Evolutionary conservation across 768 basidiomycete species (phyloP).

Genomic region (Pluteus cervinus): DNA sequence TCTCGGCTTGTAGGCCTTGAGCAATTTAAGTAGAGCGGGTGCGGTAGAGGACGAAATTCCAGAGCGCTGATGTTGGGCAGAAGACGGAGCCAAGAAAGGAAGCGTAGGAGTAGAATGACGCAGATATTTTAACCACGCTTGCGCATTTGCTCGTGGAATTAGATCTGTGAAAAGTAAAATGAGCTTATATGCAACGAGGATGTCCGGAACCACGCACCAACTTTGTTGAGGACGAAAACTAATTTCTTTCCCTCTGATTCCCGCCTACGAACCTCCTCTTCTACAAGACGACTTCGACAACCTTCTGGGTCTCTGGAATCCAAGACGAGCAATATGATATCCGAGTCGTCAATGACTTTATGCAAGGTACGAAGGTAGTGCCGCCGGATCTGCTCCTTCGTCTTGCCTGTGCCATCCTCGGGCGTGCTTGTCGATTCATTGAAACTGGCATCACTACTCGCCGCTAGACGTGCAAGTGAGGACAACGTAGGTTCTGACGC

Average conservation of each 20-base stretch:
- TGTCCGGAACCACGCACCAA: conserved; percentile 50
- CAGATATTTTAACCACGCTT: conserved; percentile 87
- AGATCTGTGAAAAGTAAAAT: conserved; percentile 51
- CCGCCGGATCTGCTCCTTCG: conserved; percentile 63
- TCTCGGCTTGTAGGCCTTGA: conserved; percentile 78
- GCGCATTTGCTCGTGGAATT: conserved; percentile 81
- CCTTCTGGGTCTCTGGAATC: conserved; percentile 97
- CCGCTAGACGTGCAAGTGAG: conserved; percentile 49
- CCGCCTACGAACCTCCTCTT: conserved; percentile 85
- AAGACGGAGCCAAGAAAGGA: conserved; percentile 79
- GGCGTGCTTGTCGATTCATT: no score
- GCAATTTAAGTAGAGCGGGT: conserved; percentile 69
- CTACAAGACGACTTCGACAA: conserved; percentile 85
- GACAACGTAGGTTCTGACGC: conserved; percentile 68
- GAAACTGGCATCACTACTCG: conserved; percentile 25
- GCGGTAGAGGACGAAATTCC: conserved; percentile 77
- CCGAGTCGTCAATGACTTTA: conserved; percentile 91
- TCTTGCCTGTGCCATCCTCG: no score
- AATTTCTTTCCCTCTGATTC: conserved; percentile 89
- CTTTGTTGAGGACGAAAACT: conserved; percentile 94
- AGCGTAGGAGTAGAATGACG: conserved; percentile 89
- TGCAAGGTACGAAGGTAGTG: conserved; percentile 77
- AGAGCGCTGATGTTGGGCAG: conserved; percentile 70
- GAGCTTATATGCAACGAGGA: not conserved
- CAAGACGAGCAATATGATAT: conserved; percentile 84